These are phyloP conservation scores for Colletotrichum sp. DNA, from an alignment of 2,329 filamentous ascomycete species.

Conservation along the genomic window DNA sequence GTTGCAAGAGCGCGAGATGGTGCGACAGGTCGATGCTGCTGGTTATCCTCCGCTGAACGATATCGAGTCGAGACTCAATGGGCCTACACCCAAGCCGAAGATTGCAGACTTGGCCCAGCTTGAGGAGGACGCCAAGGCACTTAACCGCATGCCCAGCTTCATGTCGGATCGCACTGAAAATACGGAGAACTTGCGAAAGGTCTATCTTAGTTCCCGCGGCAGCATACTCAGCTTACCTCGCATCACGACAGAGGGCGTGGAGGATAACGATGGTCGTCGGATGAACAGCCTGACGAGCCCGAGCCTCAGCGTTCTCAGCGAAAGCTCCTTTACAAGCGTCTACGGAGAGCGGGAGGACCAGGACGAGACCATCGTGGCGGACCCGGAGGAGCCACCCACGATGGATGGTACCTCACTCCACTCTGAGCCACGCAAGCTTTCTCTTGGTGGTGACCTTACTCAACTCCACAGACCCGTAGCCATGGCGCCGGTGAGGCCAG, in stretches of 20 bases:
- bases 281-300: constrained; percentile 57
- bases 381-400: constrained; percentile 34
- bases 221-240: constrained; percentile 58
- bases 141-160: constrained; percentile 69
- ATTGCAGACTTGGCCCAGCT: constrained; percentile 20
- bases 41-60: constrained; percentile 37
- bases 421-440: background rate
- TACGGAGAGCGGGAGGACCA: constrained; percentile 55
- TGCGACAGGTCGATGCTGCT: constrained; percentile 53
- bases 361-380: constrained; percentile 26
- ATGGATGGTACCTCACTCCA: constrained; percentile 30
- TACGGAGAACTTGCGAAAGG: constrained; percentile 65
- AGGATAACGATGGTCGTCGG: constrained; percentile 36
- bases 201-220: constrained; percentile 57
- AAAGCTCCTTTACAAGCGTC: constrained; percentile 71
- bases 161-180: constrained; percentile 64
- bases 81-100: constrained; percentile 22
- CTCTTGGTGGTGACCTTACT: background rate
- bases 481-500: background rate
- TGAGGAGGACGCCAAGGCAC: constrained; percentile 38
- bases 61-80: constrained; percentile 26
- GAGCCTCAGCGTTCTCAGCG: constrained; percentile 67
- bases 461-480: background rate
- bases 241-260: constrained; percentile 44
- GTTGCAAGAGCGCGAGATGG: constrained; percentile 57